These are phyloP conservation scores for Volvox reticuliferus DNA, from an alignment of 139 green algal species.

Conservation along the genomic window DNA sequence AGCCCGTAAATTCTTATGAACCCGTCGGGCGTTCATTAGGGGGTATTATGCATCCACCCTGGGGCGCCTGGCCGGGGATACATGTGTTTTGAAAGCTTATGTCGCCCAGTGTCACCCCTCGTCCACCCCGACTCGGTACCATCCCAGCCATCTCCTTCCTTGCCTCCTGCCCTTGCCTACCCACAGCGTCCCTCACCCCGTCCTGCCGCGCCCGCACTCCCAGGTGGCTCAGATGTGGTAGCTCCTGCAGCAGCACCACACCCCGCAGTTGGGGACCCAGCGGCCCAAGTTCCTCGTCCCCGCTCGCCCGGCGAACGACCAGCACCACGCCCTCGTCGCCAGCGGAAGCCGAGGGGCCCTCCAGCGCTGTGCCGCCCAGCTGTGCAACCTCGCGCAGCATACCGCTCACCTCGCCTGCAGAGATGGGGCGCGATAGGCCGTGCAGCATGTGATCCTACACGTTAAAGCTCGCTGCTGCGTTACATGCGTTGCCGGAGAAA, in stretches of 20 bases:
- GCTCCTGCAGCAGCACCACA: conserved; percentile 89
- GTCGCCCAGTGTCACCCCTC: neutral
- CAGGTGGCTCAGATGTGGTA: conserved; percentile 97
- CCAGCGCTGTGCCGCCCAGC: conserved; percentile 75
- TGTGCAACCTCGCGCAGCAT: conserved; percentile 74
- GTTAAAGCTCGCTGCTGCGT: too few species aligned
- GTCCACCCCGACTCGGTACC: neutral
- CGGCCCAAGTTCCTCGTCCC: conserved; percentile 94
- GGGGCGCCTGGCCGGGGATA: neutral
- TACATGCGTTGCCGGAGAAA: too few species aligned
- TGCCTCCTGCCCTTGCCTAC: neutral
- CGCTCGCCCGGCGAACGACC: conserved; percentile 80
- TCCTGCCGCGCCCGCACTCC: conserved; percentile 95
- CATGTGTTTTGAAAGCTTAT: neutral
- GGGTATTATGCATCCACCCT: too few species aligned
- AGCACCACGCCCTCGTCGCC: conserved; percentile 66
- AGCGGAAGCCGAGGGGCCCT: conserved; percentile 21
- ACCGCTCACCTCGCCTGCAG: conserved; percentile 71
- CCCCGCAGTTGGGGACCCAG: conserved; percentile 65
- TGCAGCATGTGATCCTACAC: too few species aligned
- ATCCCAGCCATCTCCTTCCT: neutral
- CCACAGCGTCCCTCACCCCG: conserved; percentile 39
- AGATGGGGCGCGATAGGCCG: neutral
- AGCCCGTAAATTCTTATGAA: too few species aligned
- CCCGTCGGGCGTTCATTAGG: too few species aligned